A percentile compares a stretch with the other conserved stretches of the same genome.
phyloP scores from a whole-genome alignment of 2,329 filamentous ascomycete species.

The Epichloe uncinata region DNA sequence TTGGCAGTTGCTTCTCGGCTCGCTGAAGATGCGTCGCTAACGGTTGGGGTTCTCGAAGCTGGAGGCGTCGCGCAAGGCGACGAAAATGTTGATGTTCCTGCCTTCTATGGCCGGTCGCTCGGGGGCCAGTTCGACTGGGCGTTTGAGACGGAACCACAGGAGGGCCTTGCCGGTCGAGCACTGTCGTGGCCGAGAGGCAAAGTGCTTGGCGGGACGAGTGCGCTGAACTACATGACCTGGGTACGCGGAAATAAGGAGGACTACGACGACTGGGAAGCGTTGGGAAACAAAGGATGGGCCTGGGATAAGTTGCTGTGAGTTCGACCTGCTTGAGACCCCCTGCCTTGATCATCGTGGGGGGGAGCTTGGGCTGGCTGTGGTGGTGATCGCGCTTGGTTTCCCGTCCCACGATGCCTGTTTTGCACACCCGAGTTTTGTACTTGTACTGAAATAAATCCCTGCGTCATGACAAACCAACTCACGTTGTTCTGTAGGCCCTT shows the following conservation, averaged over 20 bases:
- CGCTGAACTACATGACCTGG: slow-evolving; percentile 46
- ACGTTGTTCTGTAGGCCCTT: slow-evolving; percentile 24
- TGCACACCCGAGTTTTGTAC: no score
- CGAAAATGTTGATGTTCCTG: slow-evolving; percentile 26
- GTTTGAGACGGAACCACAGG: slow-evolving; percentile 26
- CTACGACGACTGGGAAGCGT: slow-evolving; percentile 41
- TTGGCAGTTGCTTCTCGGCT: slow-evolving; percentile 36
- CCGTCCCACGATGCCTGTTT: no score
- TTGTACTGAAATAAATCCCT: no score
- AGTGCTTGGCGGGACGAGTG: slow-evolving; percentile 49
- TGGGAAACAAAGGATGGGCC: slow-evolving; percentile 46
- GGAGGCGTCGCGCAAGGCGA: slow-evolving; percentile 15
- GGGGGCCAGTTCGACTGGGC: slow-evolving; percentile 28
- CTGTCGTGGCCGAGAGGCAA: slow-evolving; percentile 30
- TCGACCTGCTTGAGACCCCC: neutral
- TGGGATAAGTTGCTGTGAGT: slow-evolving; percentile 31
- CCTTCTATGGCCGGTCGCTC: slow-evolving; percentile 21
- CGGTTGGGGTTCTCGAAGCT: slow-evolving; percentile 20
- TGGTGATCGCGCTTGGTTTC: no score
- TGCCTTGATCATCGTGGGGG: no score
- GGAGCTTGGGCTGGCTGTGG: neutral
- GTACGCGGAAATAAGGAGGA: slow-evolving; percentile 32
- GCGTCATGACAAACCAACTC: neutral
- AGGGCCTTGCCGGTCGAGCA: slow-evolving; percentile 23
- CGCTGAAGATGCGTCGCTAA: slow-evolving; percentile 21